These are phyloP conservation scores for Cyclaneusma minus DNA, from an alignment of 2,329 filamentous ascomycete genomes.

Conservation along the genomic window DNA sequence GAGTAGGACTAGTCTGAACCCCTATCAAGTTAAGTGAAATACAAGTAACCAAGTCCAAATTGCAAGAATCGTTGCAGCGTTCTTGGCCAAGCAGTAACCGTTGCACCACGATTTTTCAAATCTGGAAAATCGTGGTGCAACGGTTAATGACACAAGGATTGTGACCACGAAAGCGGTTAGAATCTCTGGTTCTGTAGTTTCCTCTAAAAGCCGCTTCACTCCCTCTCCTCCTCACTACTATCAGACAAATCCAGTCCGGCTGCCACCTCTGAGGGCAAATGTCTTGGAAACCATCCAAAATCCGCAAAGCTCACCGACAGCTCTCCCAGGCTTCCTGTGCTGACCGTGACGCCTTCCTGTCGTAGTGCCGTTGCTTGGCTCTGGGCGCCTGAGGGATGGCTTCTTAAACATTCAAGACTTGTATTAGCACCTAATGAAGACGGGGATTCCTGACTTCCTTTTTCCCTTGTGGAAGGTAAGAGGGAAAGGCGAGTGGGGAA, in stretches of 20 bases:
- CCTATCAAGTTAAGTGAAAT: no score
- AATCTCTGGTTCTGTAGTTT: neutral
- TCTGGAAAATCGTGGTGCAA: constrained; percentile 2
- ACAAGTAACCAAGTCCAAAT: no score
- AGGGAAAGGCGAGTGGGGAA: no score
- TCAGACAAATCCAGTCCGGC: constrained; percentile 15
- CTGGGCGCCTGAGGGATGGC: constrained; percentile 17
- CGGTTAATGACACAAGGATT: no score
- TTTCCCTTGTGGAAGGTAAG: no score
- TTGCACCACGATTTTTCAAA: neutral
- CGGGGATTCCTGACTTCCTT: no score
- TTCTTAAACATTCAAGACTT: constrained; percentile 10
- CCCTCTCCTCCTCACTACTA: constrained; percentile 19
- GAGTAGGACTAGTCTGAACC: no score
- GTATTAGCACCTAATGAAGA: no score
- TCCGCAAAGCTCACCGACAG: constrained; percentile 18
- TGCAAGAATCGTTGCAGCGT: no score
- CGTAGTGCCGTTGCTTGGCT: constrained; percentile 20
- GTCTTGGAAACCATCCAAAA: constrained; percentile 26
- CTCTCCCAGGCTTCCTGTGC: constrained; percentile 17
- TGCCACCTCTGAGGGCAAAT: constrained; percentile 7
- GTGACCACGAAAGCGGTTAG: no score
- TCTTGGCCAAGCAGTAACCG: no score
- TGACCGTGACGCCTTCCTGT: constrained; percentile 21
- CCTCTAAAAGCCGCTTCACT: neutral